Percentiles rank a stretch among this genome's conserved stretches.
Conservation (phyloP, 306 rosid genomes). For the Medicago lupulina region DNA sequence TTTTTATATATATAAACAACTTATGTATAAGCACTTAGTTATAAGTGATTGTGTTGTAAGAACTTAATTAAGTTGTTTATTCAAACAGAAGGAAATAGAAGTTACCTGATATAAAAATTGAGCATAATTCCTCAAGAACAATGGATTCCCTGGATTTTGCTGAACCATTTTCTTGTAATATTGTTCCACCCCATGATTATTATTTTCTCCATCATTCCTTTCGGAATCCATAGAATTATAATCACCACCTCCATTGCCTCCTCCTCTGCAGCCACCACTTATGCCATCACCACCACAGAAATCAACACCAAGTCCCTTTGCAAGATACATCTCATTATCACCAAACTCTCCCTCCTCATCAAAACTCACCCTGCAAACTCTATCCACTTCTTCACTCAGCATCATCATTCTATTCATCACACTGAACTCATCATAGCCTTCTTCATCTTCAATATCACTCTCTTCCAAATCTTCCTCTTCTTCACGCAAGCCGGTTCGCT, state of each 20-base stretch:
- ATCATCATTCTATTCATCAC: conserved; percentile 36
- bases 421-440: conserved; percentile 20
- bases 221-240: conserved; percentile 46
- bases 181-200: conserved; percentile 57
- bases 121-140: conserved; percentile 87
- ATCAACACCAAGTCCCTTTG: conserved; percentile 67
- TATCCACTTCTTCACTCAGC: conserved; percentile 48
- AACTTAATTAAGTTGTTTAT: neutral
- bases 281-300: conserved; percentile 43
- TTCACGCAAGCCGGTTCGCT: conserved; percentile 42
- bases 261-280: conserved; percentile 50
- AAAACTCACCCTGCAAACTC: conserved; percentile 47
- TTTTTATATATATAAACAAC: too few species aligned
- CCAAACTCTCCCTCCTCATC: conserved; percentile 40
- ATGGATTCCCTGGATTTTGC: conserved; percentile 80
- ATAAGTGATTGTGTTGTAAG: neutral
- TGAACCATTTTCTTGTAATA: conserved; percentile 73
- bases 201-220: conserved; percentile 57
- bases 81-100: neutral
- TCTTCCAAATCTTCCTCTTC: conserved; percentile 54
- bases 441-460: conserved; percentile 51
- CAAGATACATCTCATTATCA: conserved; percentile 56
- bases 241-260: conserved; percentile 49
- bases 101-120: conserved; percentile 67
- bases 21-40: too few species aligned